Base-by-base conservation (phyloP, 1,284 basidiomycete genomes). In the Paramarasmius palmivorus region DNA sequence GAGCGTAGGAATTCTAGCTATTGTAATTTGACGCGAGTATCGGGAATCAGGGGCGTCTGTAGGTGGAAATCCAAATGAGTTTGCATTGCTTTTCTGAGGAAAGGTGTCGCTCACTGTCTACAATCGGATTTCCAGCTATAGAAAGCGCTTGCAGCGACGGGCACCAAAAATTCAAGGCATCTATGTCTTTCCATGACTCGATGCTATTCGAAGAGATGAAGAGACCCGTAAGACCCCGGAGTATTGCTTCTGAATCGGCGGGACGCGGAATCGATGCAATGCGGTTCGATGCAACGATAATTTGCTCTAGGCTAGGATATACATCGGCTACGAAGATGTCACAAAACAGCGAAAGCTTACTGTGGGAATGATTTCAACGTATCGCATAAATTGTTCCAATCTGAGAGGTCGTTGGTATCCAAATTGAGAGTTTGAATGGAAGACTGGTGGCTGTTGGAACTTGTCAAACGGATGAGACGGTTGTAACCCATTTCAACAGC, bases 401-500 rank as follows among this genome's bases (percentile, higher is more conserved):
- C 73, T 2, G 63, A 62, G 29, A 92, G 75, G 9, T 68, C 55
- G 72, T 96, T 96, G 41, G 76, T 79, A 61, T 92, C 90, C 29
- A 97, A 72, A 65, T 93, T 94, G 55, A 97, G 69, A 23, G 74
- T 73, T 48, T 75, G 68, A 35, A 93, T 61, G 38, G 65, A 61
- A 2, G 68, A 66, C 17, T 73, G 61, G 48, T 42, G 10, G 58
- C 49, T 34, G 60, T 47, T 25, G 46, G 49, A 52, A 48, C 42
- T 32, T 23, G 62, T 63, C 51, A 87, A 69, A 15, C 61, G 63
- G 20, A 65, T 62, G 39, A 94, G 69, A 20, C 66, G 63, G 65
- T 98, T 97, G 69, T 87, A 83, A 6, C 93, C 93, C 51, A 94
- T 68, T 70, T 96, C 90, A 4, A 95, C 72, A 1, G 76, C 63